phyloP scores from a whole-genome alignment of 257 asterid genomes.

The Rehmannia glutinosa region DNA sequence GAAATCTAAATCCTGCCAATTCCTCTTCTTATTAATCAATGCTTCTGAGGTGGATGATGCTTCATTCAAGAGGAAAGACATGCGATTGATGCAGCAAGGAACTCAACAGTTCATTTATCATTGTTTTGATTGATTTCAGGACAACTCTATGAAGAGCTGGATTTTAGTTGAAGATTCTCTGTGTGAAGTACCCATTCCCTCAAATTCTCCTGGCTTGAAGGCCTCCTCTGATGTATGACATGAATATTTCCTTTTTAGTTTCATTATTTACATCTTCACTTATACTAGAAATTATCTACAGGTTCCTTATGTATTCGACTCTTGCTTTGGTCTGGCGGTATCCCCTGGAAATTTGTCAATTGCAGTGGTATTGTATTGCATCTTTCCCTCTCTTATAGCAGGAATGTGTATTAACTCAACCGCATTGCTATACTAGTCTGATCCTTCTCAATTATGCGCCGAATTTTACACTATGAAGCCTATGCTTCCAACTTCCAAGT shows the following conservation, averaged over 20 bases:
- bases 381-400: slow-evolving; percentile 10
- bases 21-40: not conserved
- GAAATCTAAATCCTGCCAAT: not conserved
- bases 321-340: slow-evolving; percentile 87
- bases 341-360: slow-evolving; percentile 87
- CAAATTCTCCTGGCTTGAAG: slow-evolving; percentile 51
- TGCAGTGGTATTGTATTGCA: slow-evolving; percentile 62
- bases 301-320: slow-evolving; percentile 65
- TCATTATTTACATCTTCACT: slow-evolving; percentile 3
- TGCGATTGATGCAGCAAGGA: not conserved
- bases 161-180: slow-evolving; percentile 42
- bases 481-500: slow-evolving; percentile 7
- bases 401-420: not conserved
- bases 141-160: slow-evolving; percentile 74
- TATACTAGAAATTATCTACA: slow-evolving; percentile 27
- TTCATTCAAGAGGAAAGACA: slow-evolving; percentile 6
- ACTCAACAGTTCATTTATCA: not conserved
- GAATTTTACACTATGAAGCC: not conserved
- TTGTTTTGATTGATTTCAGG: slow-evolving; percentile 40
- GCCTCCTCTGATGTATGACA: slow-evolving; percentile 61
- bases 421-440: not conserved
- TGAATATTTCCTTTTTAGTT: slow-evolving; percentile 8
- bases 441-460: not conserved
- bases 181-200: slow-evolving; percentile 59
- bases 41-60: not conserved